These are phyloP conservation scores for Clarireedia paspali DNA, from an alignment of 2,329 filamentous ascomycete species.

Conservation along the genomic window DNA sequence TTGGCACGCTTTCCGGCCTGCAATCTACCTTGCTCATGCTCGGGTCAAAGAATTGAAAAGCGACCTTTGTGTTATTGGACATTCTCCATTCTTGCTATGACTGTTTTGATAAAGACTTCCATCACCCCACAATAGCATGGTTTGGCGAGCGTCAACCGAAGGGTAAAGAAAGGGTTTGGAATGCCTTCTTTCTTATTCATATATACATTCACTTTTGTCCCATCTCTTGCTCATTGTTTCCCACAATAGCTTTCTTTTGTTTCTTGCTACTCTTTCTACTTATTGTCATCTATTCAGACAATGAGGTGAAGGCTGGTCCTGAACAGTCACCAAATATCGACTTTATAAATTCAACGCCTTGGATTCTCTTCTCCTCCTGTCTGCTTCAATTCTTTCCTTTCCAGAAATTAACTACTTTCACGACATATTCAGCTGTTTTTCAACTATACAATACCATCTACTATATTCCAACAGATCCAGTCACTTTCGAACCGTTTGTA, in stretches of 20 bases:
- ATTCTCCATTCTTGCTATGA: slow-evolving; percentile 6
- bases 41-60: background rate
- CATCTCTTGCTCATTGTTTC: background rate
- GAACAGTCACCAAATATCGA: slow-evolving; percentile 14
- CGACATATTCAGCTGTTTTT: slow-evolving; percentile 6
- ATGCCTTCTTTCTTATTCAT: slow-evolving; percentile 9
- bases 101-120: slow-evolving; percentile 4
- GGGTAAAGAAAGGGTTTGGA: background rate
- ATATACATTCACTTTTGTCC: slow-evolving; percentile 3
- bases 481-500: slow-evolving; percentile 14
- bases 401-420: slow-evolving; percentile 10
- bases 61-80: slow-evolving; percentile 1
- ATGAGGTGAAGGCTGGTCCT: slow-evolving; percentile 16
- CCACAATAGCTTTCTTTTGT: slow-evolving; percentile 10
- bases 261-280: slow-evolving; percentile 16
- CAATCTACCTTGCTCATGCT: background rate
- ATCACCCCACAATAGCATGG: slow-evolving; percentile 16
- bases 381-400: background rate
- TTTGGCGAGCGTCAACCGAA: slow-evolving; percentile 1
- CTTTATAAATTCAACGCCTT: slow-evolving; percentile 4
- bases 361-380: background rate
- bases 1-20: background rate
- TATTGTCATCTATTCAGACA: slow-evolving; percentile 14
- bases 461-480: slow-evolving; percentile 13
- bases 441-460: slow-evolving; percentile 18